Conservation (phyloP, 1,284 basidiomycete genomes). For the Trametes polyzona region DNA sequence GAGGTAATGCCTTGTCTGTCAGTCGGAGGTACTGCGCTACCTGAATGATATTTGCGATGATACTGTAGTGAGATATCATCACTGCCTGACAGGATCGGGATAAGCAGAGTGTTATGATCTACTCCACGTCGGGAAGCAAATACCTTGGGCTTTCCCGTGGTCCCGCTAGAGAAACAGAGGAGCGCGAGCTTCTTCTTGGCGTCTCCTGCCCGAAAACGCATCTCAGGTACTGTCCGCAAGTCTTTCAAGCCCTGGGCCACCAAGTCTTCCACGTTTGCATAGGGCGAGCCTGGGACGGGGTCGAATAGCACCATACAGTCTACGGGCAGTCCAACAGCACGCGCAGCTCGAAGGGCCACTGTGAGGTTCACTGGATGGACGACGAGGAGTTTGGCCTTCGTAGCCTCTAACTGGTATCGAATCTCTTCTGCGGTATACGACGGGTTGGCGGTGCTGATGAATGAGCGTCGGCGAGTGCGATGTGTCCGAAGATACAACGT, state of each 20-base stretch:
- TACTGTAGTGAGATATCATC: conserved; percentile 61
- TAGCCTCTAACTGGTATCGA: conserved; percentile 55
- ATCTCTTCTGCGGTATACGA: conserved; percentile 23
- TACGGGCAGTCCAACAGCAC: conserved; percentile 47
- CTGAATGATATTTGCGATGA: conserved; percentile 33
- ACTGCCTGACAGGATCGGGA: conserved; percentile 51
- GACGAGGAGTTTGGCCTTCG: conserved; percentile 57
- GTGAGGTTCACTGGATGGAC: conserved; percentile 51
- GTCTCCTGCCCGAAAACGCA: conserved; percentile 57
- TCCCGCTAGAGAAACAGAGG: conserved; percentile 77
- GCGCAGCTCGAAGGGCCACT: conserved; percentile 53
- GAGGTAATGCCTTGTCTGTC: not conserved
- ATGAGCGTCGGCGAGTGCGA: conserved; percentile 1
- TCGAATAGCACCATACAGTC: conserved; percentile 58
- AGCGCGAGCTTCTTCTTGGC: conserved; percentile 67
- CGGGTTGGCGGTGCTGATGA: conserved; percentile 10
- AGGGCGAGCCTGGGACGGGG: conserved; percentile 10
- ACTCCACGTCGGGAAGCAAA: conserved; percentile 49
- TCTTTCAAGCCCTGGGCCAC: conserved; percentile 49
- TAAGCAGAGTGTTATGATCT: not conserved
- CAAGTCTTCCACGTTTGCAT: conserved; percentile 36
- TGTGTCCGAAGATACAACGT: not conserved
- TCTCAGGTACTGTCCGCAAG: conserved; percentile 43
- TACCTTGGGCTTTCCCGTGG: conserved; percentile 74
- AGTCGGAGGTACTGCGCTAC: not conserved